Evolutionary conservation across 371 early-diverging fungal genomes (phyloP), one percentile per base, ranked within the genome.

Genomic region (Catenaria anguillulae): DNA sequence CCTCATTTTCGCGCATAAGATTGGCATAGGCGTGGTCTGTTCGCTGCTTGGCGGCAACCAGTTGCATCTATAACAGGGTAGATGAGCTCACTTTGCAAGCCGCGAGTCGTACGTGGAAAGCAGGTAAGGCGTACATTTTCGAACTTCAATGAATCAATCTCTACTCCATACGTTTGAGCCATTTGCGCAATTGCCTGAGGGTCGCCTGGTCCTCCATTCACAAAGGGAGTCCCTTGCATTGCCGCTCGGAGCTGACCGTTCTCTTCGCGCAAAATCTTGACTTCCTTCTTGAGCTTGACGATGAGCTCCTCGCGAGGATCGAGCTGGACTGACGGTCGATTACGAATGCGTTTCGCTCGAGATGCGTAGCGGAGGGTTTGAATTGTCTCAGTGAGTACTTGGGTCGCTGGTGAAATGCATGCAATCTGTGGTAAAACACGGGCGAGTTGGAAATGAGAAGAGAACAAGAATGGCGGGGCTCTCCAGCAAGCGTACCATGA

Each of bases 291-390:
- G 21, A 66, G 52, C 23, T 52, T 13, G 12, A 36, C 26, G 48
- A 66, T 66, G 23, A 66, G 46, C 54, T 66, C 66, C 33, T 66
- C 66, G 35, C 65, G 52, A 31, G 66, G 66, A 52, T 66, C 66
- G 33, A 66, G 35, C n/a, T 45, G 33, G 2, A 66, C 43, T 4
- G 26, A 23, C 31, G 66, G 66, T 48, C 56, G 60, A 26, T 60
- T 68, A 60, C 60, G 34, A 21, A 76, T 72, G 17, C 62, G 63
- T 21, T 68, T 60, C 23, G 72, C 70, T 54, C 76, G 67, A 29
- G 50, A 66, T 17, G 79, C 74, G 66, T 77, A 76, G 40, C 69
- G 67, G 19, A 80, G 67, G 26, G 79, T 77, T 48, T 76, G 75
- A 35, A 69, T 33, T 56, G 76, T 70, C 62, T 80, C 80, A 42